Evolutionary conservation across 1,139 yeast species (phyloP).

Genomic region (Hemisphaericaspora xylofermentans): DNA sequence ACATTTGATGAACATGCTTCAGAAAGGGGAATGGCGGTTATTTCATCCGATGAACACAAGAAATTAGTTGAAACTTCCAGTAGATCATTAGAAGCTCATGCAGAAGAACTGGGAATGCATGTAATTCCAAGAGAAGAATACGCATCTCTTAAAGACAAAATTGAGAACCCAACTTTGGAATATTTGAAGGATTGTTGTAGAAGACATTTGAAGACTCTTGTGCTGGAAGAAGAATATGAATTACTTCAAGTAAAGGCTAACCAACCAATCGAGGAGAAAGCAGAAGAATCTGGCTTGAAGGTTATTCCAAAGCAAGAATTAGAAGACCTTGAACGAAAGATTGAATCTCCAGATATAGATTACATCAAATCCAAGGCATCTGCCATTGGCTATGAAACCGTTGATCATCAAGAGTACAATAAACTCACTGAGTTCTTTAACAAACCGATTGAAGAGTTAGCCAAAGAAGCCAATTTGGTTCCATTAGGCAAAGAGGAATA

Average conservation of each 20-base stretch:
- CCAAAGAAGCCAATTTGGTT: slow-evolving; percentile 22
- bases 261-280: slow-evolving; percentile 13
- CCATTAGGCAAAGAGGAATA: slow-evolving; percentile 22
- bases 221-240: slow-evolving; percentile 12
- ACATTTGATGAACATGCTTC: slow-evolving; percentile 15
- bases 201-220: slow-evolving; percentile 10
- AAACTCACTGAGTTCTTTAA: slow-evolving; percentile 5
- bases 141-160: slow-evolving; percentile 13
- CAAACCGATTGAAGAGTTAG: slow-evolving; percentile 14
- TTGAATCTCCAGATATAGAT: slow-evolving; percentile 22
- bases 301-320: slow-evolving; percentile 8
- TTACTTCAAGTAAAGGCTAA: slow-evolving; percentile 10
- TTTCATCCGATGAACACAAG: slow-evolving; percentile 6
- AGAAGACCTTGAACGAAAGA: slow-evolving; percentile 3
- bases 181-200: slow-evolving; percentile 18
- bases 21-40: slow-evolving; percentile 5
- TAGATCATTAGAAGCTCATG: slow-evolving; percentile 21
- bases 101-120: slow-evolving; percentile 15
- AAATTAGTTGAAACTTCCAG: slow-evolving; percentile 6
- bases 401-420: slow-evolving; percentile 14
- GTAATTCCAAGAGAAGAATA: slow-evolving; percentile 15
- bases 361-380: slow-evolving; percentile 19
- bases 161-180: slow-evolving; percentile 24
- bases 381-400: slow-evolving; percentile 8
- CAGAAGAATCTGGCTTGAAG: slow-evolving; percentile 7